A percentile compares a stretch with the other conserved stretches of the same genome.
phyloP scores from a whole-genome alignment of 495 filamentous ascomycete species.

The Trichoderma reesei region DNA sequence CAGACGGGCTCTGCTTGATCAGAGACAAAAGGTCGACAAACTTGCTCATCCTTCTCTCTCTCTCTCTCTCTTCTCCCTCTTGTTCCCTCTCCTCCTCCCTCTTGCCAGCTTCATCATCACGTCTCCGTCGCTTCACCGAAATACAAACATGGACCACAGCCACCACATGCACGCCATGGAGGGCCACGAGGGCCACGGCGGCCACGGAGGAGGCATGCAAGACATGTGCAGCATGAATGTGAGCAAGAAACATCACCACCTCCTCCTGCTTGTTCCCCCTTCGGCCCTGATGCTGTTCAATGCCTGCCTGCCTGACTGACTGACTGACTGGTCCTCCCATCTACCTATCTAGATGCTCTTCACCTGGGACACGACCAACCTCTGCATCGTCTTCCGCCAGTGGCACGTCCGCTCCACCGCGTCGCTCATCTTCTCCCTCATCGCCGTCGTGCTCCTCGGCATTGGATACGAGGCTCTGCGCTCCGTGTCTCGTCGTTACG shows the following conservation, averaged over 20 bases:
- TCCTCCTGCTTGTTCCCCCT: conserved; percentile 8
- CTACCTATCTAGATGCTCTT: conserved; percentile 99
- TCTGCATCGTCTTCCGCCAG: conserved; percentile 88
- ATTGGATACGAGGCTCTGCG: conserved; percentile 88
- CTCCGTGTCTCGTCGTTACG: conserved; percentile 65
- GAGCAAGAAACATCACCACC: conserved; percentile 17
- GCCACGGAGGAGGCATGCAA: conserved; percentile 21
- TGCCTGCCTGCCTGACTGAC: neutral
- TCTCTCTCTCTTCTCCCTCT: too few species aligned
- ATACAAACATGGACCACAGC: conserved; percentile 45
- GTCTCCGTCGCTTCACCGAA: conserved; percentile 23
- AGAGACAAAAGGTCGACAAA: too few species aligned
- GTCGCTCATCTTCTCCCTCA: conserved; percentile 68
- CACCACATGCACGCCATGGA: conserved; percentile 16
- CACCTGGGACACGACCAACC: conserved; percentile 83
- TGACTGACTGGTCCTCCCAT: too few species aligned
- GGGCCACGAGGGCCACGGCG: conserved; percentile 13
- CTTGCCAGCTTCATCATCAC: conserved; percentile 23
- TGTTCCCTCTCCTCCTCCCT: neutral
- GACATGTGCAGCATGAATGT: conserved; percentile 76
- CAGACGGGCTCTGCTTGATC: too few species aligned
- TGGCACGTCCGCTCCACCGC: conserved; percentile 73
- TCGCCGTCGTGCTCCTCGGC: conserved; percentile 69
- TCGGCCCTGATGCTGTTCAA: conserved; percentile 6
- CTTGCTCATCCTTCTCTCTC: too few species aligned